Base-by-base conservation (phyloP, 140 eudicot genomes). In the Anethum foeniculum region DNA sequence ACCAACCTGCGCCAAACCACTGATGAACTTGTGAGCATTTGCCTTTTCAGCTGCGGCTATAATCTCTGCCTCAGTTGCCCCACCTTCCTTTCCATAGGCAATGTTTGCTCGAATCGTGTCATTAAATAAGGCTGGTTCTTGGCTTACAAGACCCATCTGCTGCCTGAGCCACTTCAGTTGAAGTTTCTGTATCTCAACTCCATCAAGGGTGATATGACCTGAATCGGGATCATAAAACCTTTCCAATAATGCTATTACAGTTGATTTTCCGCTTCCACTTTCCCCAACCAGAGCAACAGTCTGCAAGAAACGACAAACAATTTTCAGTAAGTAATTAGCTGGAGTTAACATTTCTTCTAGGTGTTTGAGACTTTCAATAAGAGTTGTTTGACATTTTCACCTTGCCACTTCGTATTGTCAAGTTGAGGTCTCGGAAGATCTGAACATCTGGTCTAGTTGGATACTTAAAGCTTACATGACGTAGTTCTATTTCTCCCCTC, bases 111-210 rank as follows among this genome's bases (percentile, higher is more conserved):
- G 89, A 79, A 92, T 92, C 6, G 97, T 92, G 80, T 92, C 94
- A 56, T 92, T 94, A 56, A 94, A 94, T 85, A 94, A 80, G 21
- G 86, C 83, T 0, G 99, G 99, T 77, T 94, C 99, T 78, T 94
- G 99, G 85, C 97, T 89, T 18, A 94, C 99, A 27, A 92, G 89
- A n/a, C 97, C 97, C 97, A 92, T 92, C 76, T 92, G 97, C 86
- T 79, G 84, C 85, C 97, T 86, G 7, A 92, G 87, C 97, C 96
- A 92, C 85, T 92, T 92, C 51, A 92, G 48, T 52, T 92, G 93
- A 34, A 92, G 85, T 43, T 83, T 90, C 25, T 87, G 88, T 23
- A 92, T 85, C 72, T 92, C 92, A 47, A 81, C 48, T 27, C 96
- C 93, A 72, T 92, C 97, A 30, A 92, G 79, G 2, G 92, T 90